phyloP scores from a whole-genome alignment of 306 rosid species.

The Casuarina equisetifolia region DNA sequence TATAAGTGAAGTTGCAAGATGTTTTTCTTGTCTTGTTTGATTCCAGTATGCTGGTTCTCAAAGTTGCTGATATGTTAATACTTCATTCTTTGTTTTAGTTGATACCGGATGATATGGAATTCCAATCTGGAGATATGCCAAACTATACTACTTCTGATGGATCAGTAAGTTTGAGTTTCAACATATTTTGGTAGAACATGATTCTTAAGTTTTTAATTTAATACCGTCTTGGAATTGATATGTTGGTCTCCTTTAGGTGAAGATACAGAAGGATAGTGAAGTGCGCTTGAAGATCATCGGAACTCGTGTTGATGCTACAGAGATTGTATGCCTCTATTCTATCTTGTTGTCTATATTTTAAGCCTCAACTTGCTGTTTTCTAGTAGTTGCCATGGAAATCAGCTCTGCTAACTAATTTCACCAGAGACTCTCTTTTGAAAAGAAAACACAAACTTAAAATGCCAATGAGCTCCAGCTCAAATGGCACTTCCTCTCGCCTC shows the following conservation, averaged over 20 bases:
- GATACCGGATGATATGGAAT: conserved; percentile 99
- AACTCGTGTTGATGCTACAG: conserved; percentile 94
- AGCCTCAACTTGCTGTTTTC: not conserved
- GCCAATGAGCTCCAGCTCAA: not conserved
- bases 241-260: conserved; percentile 58
- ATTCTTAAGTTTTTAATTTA: conserved; percentile 3
- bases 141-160: conserved; percentile 98
- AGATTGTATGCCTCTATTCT: conserved; percentile 60
- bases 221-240: conserved; percentile 21
- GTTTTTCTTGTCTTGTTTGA: not conserved
- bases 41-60: not conserved
- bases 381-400: not conserved
- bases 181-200: conserved; percentile 7
- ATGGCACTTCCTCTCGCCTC: too few relatives aligned
- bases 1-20: not conserved
- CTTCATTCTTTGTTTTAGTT: conserved; percentile 42
- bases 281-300: conserved; percentile 96
- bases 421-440: not conserved
- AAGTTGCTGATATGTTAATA: not conserved
- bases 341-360: not conserved
- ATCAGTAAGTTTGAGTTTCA: conserved; percentile 52
- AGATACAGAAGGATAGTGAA: conserved; percentile 97
- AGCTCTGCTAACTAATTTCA: not conserved
- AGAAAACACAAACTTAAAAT: not conserved
- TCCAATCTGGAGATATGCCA: conserved; percentile 91